These are phyloP conservation scores for Xylariaceae sp. DNA, from an alignment of 2,329 filamentous ascomycete species.

Conservation along the genomic window DNA sequence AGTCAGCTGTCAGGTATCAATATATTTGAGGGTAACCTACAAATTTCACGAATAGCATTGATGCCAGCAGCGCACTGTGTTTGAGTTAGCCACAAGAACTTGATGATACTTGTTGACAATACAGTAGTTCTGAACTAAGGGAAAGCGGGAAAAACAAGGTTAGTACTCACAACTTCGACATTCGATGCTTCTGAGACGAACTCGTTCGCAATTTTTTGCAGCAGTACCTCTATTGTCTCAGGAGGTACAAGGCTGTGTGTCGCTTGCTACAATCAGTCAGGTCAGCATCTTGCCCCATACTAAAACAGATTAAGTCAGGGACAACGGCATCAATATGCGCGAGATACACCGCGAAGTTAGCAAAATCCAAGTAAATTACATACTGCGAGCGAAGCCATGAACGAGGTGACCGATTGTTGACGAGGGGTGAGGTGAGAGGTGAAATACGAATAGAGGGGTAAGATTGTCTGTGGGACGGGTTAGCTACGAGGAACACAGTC, in stretches of 20 bases:
- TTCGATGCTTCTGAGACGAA: conserved; percentile 96
- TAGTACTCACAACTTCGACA: conserved; percentile 67
- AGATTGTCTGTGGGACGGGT: conserved; percentile 61
- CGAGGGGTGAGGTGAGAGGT: conserved; percentile 88
- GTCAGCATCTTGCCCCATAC: conserved; percentile 8
- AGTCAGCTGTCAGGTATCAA: conserved; percentile 13
- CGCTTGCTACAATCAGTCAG: conserved; percentile 60
- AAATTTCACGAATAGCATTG: conserved; percentile 94
- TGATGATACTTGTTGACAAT: neutral
- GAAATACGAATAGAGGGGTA: conserved; percentile 95
- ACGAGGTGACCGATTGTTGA: conserved; percentile 89
- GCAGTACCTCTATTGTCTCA: conserved; percentile 85
- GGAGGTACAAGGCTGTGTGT: conserved; percentile 91
- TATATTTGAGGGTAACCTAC: conserved; percentile 43
- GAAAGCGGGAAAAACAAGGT: conserved; percentile 51
- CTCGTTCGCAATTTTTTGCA: conserved; percentile 97
- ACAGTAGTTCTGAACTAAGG: neutral
- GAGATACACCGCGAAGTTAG: neutral
- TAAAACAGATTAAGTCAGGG: no score
- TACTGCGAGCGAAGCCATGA: conserved; percentile 82
- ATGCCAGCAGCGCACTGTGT: conserved; percentile 71
- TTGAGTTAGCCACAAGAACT: conserved; percentile 4
- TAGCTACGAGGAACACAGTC: conserved; percentile 45
- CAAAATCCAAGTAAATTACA: neutral
- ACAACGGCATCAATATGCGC: no score